Evolutionary conservation across 2,329 filamentous ascomycete genomes (phyloP), one percentile per base, ranked within the genome.

Genomic region (Epichloe bromicola): DNA sequence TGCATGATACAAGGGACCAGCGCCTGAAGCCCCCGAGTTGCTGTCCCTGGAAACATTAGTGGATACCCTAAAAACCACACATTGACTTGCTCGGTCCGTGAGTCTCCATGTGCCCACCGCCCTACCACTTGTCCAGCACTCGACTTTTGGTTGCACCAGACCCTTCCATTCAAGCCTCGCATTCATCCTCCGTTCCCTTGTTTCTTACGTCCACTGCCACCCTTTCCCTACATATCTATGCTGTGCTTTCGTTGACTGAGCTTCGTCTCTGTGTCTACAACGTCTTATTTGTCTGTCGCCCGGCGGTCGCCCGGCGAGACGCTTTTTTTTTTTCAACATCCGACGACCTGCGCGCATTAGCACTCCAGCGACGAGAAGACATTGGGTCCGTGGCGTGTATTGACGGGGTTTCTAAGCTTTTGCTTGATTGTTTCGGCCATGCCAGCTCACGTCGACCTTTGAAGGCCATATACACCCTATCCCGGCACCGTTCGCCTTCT

Each of bases 101-200:
- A 39, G 20, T 39, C 19, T 38, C 48, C 41, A 50, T 41, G 34
- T 38, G 38, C 44, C 49, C 49, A 41, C 49, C 41, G 37, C 42
- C 26, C 23, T 34, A 46, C 41, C 49, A 36, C 4, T 38, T 33
- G 19, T 43, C 33, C 40, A 33, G 49, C n/a, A 46, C 36, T 40
- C 34, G n/a, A 19, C 44, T 19, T 34, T 34, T 34, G 33, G 23
- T 37, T 23, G 17, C 44, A 46, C 33, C 30, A 11, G 30, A 11
- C 30, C 30, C 8, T 10, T 26, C 23, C 23, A 26, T 8, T 26
- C 23, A 26, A 26, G 23, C 36, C 40, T 26, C 20, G 33, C 46
- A 48, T 48, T 42, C 40, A 15, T 41, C 20, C n/a, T 34, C 38
- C 49, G 38, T 30, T 34, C 44, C 50, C 38, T 40, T 20, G 20